Evolutionary conservation across 208 protist species (phyloP).

Genomic region (Trypanosoma scelopori): DNA sequence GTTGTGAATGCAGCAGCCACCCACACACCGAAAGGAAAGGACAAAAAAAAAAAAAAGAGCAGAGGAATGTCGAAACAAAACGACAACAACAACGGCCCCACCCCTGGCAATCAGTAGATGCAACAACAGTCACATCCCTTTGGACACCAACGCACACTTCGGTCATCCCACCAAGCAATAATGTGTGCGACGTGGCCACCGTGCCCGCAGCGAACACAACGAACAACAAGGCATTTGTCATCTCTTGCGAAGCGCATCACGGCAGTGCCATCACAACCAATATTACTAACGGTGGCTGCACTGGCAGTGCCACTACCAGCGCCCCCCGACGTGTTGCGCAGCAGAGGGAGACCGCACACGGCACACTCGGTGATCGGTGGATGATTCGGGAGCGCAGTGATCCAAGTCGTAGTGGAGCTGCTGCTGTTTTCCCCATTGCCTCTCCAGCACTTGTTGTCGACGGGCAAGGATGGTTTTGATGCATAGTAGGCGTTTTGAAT

Average conservation of each 20-base stretch:
- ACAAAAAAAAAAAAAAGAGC: conserved; percentile 1
- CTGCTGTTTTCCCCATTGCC: background rate
- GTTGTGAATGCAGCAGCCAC: no score
- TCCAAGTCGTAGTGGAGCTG: background rate
- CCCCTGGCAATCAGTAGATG: conserved; percentile 52
- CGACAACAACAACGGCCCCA: no score
- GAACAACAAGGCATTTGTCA: conserved; percentile 63
- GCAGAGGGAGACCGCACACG: conserved; percentile 62
- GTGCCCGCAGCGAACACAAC: conserved; percentile 74
- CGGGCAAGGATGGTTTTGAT: background rate
- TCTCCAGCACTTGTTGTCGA: background rate
- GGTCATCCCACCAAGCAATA: conserved; percentile 66
- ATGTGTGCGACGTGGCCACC: conserved; percentile 80
- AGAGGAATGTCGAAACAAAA: background rate
- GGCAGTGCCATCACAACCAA: conserved; percentile 4
- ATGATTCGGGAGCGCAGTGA: conserved; percentile 3
- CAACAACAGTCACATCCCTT: conserved; percentile 74
- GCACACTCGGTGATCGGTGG: conserved; percentile 55
- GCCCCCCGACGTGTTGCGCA: conserved; percentile 23
- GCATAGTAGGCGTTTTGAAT: conserved; percentile 6
- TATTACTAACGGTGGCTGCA: background rate
- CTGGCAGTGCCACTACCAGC: background rate
- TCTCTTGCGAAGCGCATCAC: conserved; percentile 6
- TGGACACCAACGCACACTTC: conserved; percentile 57
- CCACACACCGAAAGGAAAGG: background rate